Percentiles rank a stretch among this genome's conserved stretches.
phyloP scores from a whole-genome alignment of 352 stramenopile genomes.

The Pythium dissimile region DNA sequence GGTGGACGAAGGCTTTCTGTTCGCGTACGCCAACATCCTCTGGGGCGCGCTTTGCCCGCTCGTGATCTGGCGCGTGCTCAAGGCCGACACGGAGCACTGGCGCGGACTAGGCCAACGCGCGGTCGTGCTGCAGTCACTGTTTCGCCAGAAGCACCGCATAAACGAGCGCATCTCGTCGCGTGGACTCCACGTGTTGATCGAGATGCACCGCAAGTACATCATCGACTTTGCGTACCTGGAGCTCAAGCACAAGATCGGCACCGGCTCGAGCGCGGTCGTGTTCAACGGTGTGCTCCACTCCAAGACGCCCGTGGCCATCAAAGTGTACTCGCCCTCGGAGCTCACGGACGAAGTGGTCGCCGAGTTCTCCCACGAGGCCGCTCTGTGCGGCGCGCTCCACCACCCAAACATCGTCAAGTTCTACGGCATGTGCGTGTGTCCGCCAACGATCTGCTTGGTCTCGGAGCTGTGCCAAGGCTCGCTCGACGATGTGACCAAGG shows the following conservation, averaged over 20 bases:
- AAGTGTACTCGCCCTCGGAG: slow-evolving; percentile 66
- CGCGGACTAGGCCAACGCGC: slow-evolving; percentile 48
- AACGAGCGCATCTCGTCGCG: slow-evolving; percentile 29
- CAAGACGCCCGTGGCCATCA: slow-evolving; percentile 56
- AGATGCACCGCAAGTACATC: slow-evolving; percentile 70
- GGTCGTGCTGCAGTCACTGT: slow-evolving; percentile 45
- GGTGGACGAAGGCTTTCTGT: slow-evolving; percentile 24
- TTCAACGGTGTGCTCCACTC: slow-evolving; percentile 59
- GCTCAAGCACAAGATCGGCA: slow-evolving; percentile 43
- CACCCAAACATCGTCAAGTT: slow-evolving; percentile 84
- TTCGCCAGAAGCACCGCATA: slow-evolving; percentile 21
- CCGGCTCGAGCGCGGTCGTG: slow-evolving; percentile 53
- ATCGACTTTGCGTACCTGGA: slow-evolving; percentile 76
- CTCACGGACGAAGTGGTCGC: slow-evolving; percentile 62
- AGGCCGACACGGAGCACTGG: slow-evolving; percentile 33
- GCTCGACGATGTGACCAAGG: slow-evolving; percentile 44
- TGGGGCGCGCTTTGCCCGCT: slow-evolving; percentile 53
- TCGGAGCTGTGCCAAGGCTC: slow-evolving; percentile 73
- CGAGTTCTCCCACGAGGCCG: slow-evolving; percentile 81
- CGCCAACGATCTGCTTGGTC: slow-evolving; percentile 69
- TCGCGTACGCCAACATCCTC: slow-evolving; percentile 35
- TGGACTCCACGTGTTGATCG: slow-evolving; percentile 61
- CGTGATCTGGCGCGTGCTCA: slow-evolving; percentile 45
- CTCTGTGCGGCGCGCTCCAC: slow-evolving; percentile 59
- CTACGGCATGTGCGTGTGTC: slow-evolving; percentile 79